Evolutionary conservation across 2,329 filamentous ascomycete genomes (phyloP).

Genomic region (Paraconiothyrium sp.): DNA sequence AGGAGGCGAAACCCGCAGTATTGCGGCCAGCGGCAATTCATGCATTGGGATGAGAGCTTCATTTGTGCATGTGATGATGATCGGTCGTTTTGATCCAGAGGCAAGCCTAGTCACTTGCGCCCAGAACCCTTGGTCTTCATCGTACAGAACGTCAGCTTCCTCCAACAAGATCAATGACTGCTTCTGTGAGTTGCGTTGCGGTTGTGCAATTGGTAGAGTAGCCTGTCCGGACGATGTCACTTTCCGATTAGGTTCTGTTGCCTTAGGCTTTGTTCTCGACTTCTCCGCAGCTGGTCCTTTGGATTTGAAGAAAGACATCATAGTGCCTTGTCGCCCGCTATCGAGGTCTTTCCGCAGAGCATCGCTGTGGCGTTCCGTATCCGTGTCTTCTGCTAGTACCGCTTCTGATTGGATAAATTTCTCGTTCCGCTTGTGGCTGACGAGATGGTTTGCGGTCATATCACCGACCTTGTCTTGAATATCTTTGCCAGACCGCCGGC

Average conservation of each 20-base stretch:
- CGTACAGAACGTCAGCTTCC: slow-evolving; percentile 92
- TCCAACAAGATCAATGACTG: slow-evolving; percentile 95
- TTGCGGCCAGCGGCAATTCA: slow-evolving; percentile 81
- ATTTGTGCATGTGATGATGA: slow-evolving; percentile 95
- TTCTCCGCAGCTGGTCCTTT: slow-evolving; percentile 36
- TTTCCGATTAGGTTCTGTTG: slow-evolving; percentile 25
- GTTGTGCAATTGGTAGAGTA: slow-evolving; percentile 32
- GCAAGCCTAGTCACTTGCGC: slow-evolving; percentile 80
- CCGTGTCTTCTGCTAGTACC: slow-evolving; percentile 39
- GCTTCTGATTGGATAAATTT: slow-evolving; percentile 36
- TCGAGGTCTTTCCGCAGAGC: slow-evolving; percentile 67
- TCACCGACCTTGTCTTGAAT: slow-evolving; percentile 92
- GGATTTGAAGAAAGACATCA: slow-evolving; percentile 81
- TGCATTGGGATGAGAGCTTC: slow-evolving; percentile 82
- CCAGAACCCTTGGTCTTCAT: slow-evolving; percentile 98
- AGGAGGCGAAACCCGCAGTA: slow-evolving; percentile 78
- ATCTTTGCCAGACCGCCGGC: slow-evolving; percentile 85
- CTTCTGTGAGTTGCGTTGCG: slow-evolving; percentile 69
- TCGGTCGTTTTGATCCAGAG: slow-evolving; percentile 84
- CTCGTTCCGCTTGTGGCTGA: slow-evolving; percentile 61
- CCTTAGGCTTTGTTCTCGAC: slow-evolving; percentile 28
- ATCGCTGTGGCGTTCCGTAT: slow-evolving; percentile 51
- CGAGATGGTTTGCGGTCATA: slow-evolving; percentile 95
- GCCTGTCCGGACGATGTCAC: slow-evolving; percentile 27
- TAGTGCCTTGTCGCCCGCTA: slow-evolving; percentile 77